Evolutionary conservation across 2,329 filamentous ascomycete genomes (phyloP), one percentile per base, ranked within the genome.

Genomic region (Fusarium newnesense): DNA sequence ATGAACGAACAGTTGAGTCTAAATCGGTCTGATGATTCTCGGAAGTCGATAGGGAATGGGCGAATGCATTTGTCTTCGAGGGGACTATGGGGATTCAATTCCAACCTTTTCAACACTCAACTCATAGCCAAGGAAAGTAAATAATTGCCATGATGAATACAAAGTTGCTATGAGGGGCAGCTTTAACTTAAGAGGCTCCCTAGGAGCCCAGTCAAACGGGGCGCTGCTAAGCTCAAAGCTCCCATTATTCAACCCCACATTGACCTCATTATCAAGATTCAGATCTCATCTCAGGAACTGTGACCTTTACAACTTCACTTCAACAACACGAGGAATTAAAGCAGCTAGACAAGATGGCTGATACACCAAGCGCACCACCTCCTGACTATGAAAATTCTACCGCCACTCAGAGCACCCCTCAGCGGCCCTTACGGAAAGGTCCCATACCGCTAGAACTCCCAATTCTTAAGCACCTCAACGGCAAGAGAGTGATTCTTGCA

Each of bases 401-500:
- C 40, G 76, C 81, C 32, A 81, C 85, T 53, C 84, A 86, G 58
- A 75, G 73, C 40, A 61, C 60, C 18, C 65, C 78, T 54, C 64
- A 75, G 42, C 79, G 76, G 18, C 78, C 73, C n/a, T 75, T 83
- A 57, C 84, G 83, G 60, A 85, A 85, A 61, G 86, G 86, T 19
- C 90, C 90, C 12, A 86, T 89, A 47, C 93, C 93, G 3, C 89
- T 98, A 70, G 88, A 94, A 69, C 87, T 98, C 24, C 95, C 96
- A 21, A 91, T 95, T 63, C 85, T 99, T 67, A 89, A 89, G 77
- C 87, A 92, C 78, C 89, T 99, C 73, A 91, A 93, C 78, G 89
- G 89, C 61, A 94, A 93, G 81, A 89, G 96, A 73, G 91, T 97
- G 10, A 93, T 99, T 75, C 91, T 99, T 34, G 96, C 96, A 59